A percentile compares a stretch with the other conserved stretches of the same genome.
Evolutionary conservation across 2,329 filamentous ascomycete genomes (phyloP).

Genomic region (Colletotrichum spinosum): DNA sequence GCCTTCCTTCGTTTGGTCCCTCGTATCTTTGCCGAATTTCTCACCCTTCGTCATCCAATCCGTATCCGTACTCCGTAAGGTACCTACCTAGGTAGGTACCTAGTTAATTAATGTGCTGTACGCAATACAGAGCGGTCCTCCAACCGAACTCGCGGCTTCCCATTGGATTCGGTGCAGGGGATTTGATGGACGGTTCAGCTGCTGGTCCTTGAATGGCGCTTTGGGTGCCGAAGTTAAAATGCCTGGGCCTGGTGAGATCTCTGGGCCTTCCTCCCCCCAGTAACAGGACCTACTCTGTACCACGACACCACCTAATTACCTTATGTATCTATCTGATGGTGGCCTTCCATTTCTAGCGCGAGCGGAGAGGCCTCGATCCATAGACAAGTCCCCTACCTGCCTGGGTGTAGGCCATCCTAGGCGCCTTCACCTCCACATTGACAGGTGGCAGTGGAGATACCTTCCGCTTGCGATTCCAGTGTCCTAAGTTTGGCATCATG

Average conservation of each 20-base stretch:
- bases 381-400: not conserved
- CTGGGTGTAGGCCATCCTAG: too few species aligned
- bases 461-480: not conserved
- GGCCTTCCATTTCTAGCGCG: slow-evolving; percentile 25
- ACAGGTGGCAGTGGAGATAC: slow-evolving; percentile 25
- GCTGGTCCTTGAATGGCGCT: slow-evolving; percentile 18
- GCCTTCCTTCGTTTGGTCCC: too few species aligned
- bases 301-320: too few species aligned
- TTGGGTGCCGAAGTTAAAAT: slow-evolving; percentile 22
- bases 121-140: too few species aligned
- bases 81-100: too few species aligned
- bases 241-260: not conserved
- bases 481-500: slow-evolving; percentile 33
- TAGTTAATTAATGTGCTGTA: too few species aligned
- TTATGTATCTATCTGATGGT: not conserved
- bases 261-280: slow-evolving; percentile 4
- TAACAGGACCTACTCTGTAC: slow-evolving; percentile 23
- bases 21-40: too few species aligned
- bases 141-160: not conserved
- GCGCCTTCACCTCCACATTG: slow-evolving; percentile 24
- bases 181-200: slow-evolving; percentile 28
- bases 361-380: slow-evolving; percentile 28
- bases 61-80: too few species aligned
- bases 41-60: too few species aligned
- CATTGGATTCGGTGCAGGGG: slow-evolving; percentile 10